Evolutionary conservation across 2,329 filamentous ascomycete genomes (phyloP).

Genomic region (Metarhizium brunneum): DNA sequence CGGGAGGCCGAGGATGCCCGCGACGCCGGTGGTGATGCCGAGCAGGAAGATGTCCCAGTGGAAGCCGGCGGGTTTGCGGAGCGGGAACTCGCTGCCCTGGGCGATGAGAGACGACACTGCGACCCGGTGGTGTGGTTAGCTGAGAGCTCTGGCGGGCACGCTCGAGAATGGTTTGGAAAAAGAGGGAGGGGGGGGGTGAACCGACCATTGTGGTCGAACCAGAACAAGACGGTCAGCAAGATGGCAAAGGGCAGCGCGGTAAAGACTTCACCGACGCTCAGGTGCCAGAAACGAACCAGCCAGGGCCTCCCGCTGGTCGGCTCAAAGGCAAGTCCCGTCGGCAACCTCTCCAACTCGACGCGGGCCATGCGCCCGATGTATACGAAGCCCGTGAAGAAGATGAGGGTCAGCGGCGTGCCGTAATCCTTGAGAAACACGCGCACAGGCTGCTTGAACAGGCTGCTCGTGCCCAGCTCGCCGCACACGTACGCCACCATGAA

Average conservation of each 20-base stretch:
- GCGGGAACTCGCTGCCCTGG: constrained; percentile 73
- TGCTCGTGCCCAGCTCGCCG: constrained; percentile 59
- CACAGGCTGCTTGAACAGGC: constrained; percentile 64
- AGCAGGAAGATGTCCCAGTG: constrained; percentile 81
- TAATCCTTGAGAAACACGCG: constrained; percentile 85
- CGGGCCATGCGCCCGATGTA: constrained; percentile 75
- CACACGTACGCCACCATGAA: constrained; percentile 69
- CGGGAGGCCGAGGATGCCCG: constrained; percentile 66
- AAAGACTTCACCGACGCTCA: constrained; percentile 65
- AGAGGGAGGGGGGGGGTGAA: background rate
- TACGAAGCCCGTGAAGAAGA: constrained; percentile 87
- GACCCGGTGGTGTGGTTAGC: too few relatives aligned
- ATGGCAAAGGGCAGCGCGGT: constrained; percentile 80
- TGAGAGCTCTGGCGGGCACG: too few relatives aligned
- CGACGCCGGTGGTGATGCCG: constrained; percentile 66
- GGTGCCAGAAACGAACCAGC: constrained; percentile 76
- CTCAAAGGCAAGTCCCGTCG: constrained; percentile 68
- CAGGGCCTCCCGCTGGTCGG: constrained; percentile 66
- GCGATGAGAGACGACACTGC: constrained; percentile 72
- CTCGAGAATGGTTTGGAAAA: too few relatives aligned
- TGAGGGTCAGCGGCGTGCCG: constrained; percentile 69
- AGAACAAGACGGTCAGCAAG: constrained; percentile 76
- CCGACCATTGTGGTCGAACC: constrained; percentile 79
- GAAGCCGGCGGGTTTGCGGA: constrained; percentile 73
- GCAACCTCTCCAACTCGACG: constrained; percentile 60